Percentiles rank a stretch among this genome's conserved stretches.
Conservation (phyloP, 495 filamentous ascomycete species). For the Cercophora newfieldiana region DNA sequence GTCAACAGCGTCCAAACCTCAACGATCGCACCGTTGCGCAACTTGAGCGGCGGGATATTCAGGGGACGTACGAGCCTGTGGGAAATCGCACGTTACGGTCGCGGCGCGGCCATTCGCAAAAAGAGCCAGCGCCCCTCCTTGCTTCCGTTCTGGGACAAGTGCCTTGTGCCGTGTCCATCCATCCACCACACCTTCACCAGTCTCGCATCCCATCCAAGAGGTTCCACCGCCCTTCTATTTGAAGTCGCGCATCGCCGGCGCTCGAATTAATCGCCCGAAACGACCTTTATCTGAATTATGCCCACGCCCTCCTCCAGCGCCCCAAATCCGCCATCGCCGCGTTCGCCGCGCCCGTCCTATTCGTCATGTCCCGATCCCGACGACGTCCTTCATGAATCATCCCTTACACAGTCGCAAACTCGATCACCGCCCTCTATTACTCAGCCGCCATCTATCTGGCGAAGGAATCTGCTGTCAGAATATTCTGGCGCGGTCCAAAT, state of each 20-base stretch:
- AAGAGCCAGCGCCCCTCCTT: background rate
- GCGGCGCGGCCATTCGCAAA: background rate
- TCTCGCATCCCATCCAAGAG: background rate
- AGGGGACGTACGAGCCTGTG: background rate
- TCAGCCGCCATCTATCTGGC: conserved; percentile 29
- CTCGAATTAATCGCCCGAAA: background rate
- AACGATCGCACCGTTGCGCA: conserved; percentile 1
- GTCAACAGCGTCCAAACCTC: background rate
- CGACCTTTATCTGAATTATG: conserved; percentile 37
- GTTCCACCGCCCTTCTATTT: background rate
- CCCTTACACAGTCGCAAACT: conserved; percentile 16
- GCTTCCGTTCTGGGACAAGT: conserved; percentile 11
- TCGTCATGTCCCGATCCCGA: conserved; percentile 49
- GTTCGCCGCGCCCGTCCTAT: conserved; percentile 41
- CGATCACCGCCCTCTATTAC: conserved; percentile 13
- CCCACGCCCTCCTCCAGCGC: conserved; percentile 52
- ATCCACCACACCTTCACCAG: background rate
- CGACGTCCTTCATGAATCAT: conserved; percentile 19
- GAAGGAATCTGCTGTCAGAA: conserved; percentile 8
- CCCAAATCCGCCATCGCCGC: conserved; percentile 40
- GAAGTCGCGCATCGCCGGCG: conserved; percentile 5
- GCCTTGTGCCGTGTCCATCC: background rate
- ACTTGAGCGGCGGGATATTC: background rate
- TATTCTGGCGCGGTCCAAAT: conserved; percentile 17
- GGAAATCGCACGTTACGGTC: background rate